These are phyloP conservation scores for Wallacemonas sp. DNA, from an alignment of 208 protist species.

Conservation along the genomic window DNA sequence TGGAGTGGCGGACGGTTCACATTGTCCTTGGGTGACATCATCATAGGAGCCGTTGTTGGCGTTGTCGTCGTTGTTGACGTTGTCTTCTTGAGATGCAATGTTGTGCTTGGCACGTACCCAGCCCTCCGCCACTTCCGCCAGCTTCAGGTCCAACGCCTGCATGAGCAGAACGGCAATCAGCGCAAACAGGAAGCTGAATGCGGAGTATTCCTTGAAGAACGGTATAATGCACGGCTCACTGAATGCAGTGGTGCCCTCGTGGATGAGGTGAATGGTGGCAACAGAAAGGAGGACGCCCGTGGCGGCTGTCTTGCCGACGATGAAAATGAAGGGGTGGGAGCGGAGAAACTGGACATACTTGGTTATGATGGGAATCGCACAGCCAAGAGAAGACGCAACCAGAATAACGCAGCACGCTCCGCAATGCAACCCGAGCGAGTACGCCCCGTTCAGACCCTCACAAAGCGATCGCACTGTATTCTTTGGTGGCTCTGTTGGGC, in stretches of 20 bases:
- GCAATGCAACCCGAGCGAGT: constrained; percentile 49
- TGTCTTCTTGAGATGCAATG: neutral
- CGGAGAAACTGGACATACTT: constrained; percentile 42
- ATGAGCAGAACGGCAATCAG: constrained; percentile 29
- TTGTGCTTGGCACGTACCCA: neutral
- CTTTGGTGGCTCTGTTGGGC: neutral
- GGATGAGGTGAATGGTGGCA: constrained; percentile 56
- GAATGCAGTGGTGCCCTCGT: constrained; percentile 29
- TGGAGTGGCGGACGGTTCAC: too few species aligned
- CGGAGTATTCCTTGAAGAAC: constrained; percentile 14
- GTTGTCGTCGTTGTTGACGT: neutral
- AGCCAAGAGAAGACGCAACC: constrained; percentile 39
- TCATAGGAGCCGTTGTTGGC: neutral
- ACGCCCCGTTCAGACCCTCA: constrained; percentile 26
- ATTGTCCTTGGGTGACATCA: neutral
- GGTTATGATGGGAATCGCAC: constrained; percentile 40
- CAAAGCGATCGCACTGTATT: constrained; percentile 24
- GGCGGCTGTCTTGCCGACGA: constrained; percentile 49
- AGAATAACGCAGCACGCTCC: constrained; percentile 50
- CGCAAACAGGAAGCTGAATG: constrained; percentile 37
- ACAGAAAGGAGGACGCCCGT: constrained; percentile 65
- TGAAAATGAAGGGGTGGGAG: constrained; percentile 45
- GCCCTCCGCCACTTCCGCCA: constrained; percentile 18
- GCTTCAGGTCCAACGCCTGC: constrained; percentile 30
- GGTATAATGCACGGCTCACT: constrained; percentile 21